Evolutionary conservation across 2,329 filamentous ascomycete genomes (phyloP), one percentile per base, ranked within the genome.

Genomic region (Penicillium sp.): DNA sequence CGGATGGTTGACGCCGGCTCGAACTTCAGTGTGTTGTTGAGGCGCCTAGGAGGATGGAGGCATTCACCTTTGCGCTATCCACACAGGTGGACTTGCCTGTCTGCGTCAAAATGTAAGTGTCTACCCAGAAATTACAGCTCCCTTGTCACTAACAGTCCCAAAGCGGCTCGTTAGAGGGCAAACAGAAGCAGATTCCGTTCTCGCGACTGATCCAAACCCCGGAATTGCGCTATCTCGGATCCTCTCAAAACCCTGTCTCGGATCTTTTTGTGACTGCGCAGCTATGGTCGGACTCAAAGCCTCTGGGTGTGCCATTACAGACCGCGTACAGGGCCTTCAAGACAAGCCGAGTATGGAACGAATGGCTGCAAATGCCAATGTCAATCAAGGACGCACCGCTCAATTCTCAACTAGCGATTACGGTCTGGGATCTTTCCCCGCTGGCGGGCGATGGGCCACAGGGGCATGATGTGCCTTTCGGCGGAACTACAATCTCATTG

Each of bases 241-340:
- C 94, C 20, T 95, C 94, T 70, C 86, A 88, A 63, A 92, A 90
- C 75, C 82, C 89, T 0, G 81, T 89, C 73, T 97, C 92, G 28
- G 95, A 99, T 74, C 88, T 99, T 50, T 97, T 94, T 72, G 88
- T 96, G 51, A 97, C 93, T 0, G 90, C 89, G 8, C 95, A 98
- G 76, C 85, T 98, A 70, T 99, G 94, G 90, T 91, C 93, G 12
- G 92, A 96, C 70, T 97, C 93, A 31, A 99, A 99, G 75, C 92
- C 94, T 38, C 80, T 99, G 67, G 96, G 93, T 0, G 91, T 98
- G 1, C 90, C 92, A 0, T 85, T 96, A 11, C 94, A 98, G 75
- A 99, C 95, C 2, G 86, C 92, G 25, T 98, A 98, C 79, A 96
- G 92, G 72, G 81, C 91, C 7, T 98, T 99, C 74, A 92, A 92